Evolutionary conservation across 2,329 filamentous ascomycete species (phyloP).

Genomic region (Calonectria fujianensis): DNA sequence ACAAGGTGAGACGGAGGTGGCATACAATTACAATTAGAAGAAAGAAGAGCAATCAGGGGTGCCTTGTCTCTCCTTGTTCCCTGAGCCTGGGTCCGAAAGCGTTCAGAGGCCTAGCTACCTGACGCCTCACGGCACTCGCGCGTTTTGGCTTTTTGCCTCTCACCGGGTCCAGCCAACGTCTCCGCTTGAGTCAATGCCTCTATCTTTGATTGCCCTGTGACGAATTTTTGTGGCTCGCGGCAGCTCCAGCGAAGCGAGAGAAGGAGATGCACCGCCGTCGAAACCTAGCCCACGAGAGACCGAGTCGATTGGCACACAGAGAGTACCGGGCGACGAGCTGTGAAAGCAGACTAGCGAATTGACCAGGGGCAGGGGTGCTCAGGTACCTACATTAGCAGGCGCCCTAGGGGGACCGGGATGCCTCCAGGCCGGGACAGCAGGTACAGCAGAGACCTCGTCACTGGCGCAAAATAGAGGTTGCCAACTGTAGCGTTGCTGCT

Average conservation of each 20-base stretch:
- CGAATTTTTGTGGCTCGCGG: constrained; percentile 3
- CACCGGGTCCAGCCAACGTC: constrained; percentile 26
- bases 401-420: constrained; percentile 17
- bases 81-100: constrained; percentile 26
- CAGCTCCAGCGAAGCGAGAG: constrained; percentile 21
- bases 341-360: constrained; percentile 8
- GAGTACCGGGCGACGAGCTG: not conserved
- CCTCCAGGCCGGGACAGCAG: constrained; percentile 13
- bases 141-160: constrained; percentile 28
- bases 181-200: constrained; percentile 23
- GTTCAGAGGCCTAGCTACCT: constrained; percentile 8
- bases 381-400: constrained; percentile 41
- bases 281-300: constrained; percentile 2
- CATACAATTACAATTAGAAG: constrained; percentile 38
- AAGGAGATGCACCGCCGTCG: constrained; percentile 21
- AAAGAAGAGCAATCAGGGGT: constrained; percentile 27
- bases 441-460: constrained; percentile 7
- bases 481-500: not conserved
- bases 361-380: constrained; percentile 29
- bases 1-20: constrained; percentile 35
- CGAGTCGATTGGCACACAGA: constrained; percentile 25
- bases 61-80: constrained; percentile 35
- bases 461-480: constrained; percentile 13
- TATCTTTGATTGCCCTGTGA: constrained; percentile 8
- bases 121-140: constrained; percentile 19